Base-by-base conservation (phyloP, 768 basidiomycete species). In the Mycena polygramma region DNA sequence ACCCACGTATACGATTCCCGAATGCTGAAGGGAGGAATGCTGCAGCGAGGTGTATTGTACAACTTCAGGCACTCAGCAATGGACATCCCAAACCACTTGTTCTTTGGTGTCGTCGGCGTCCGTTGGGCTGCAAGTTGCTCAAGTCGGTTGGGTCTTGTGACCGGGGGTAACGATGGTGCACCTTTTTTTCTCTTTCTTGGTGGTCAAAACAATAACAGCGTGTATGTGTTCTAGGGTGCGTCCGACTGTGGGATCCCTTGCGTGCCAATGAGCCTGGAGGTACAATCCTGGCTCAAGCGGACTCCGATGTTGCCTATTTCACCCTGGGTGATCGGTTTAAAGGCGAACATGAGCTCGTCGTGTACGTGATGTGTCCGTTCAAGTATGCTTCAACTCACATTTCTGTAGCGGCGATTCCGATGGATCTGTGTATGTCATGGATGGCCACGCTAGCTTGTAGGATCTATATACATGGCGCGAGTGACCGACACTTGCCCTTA, bases 141-240 rank as follows among this genome's bases (percentile, higher is more conserved):
- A 14, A 77, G 79, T 78, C 84, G 49, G 69, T 76, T 83, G n/a
- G 87, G 88, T 6, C 82, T 92, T 22, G 76, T 90, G 22, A 91
- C 87, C 11, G 91, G 89, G 5, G 91, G 92, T 0, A 82, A 86
- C 43, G 92, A 93, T 75, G 91, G 92, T 91, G 70, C 65, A 86
- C 24, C 30, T 75, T 57, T 43, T n/a, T 4, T 55, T 11, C 17
- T 57, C 49, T 66, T 22, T 54, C 52, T 17, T 19, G 20, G 15
- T 15, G 13, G 17, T 20, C 54, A 35, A 51, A 19, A 17, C 45
- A 46, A 49, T 7, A 30, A 26, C 39, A 51, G 54, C 45, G 49
- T 30, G 53, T 43, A 15, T n/a, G 20, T 43, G 70, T 36, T 41
- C 49, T 74, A 92, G 92, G 92, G n/a, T 91, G 90, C 74, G 85